Percentiles rank a stretch among this genome's conserved stretches.
These are phyloP conservation scores for Pluteus cervinus DNA, from an alignment of 768 basidiomycete species.

Conservation along the genomic window DNA sequence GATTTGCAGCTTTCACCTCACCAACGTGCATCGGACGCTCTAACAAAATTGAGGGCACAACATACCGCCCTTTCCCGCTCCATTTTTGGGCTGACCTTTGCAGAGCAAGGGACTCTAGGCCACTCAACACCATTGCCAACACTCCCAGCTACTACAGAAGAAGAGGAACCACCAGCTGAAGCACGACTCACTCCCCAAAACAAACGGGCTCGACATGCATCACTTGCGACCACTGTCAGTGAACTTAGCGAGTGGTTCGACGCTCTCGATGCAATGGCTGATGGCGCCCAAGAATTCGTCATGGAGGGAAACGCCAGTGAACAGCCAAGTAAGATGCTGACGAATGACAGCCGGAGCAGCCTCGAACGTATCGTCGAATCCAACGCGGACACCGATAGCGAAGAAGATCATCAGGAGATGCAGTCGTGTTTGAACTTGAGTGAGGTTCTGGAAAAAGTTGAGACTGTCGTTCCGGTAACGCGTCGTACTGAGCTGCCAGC, in stretches of 20 bases:
- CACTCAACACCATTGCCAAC: constrained; percentile 22
- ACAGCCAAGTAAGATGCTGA: constrained; percentile 30
- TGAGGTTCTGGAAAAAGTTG: constrained; percentile 9
- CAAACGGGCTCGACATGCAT: constrained; percentile 32
- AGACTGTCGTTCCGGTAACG: constrained; percentile 32
- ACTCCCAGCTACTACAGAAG: constrained; percentile 45
- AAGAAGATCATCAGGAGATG: constrained; percentile 30
- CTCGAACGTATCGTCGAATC: constrained; percentile 35
- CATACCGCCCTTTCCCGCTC: constrained; percentile 9
- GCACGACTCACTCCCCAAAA: not conserved
- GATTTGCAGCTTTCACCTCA: constrained; percentile 11
- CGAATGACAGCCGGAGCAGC: constrained; percentile 34
- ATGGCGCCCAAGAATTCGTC: constrained; percentile 67
- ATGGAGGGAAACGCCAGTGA: constrained; percentile 43
- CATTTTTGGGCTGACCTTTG: constrained; percentile 7
- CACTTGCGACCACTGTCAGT: constrained; percentile 41
- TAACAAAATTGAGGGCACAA: constrained; percentile 8
- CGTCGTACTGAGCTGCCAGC: constrained; percentile 58
- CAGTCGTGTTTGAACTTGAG: constrained; percentile 7
- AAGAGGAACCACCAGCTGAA: constrained; percentile 28
- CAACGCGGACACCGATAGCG: constrained; percentile 50
- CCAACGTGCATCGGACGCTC: constrained; percentile 6
- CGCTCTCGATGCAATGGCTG: constrained; percentile 47
- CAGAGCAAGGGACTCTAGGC: no score
- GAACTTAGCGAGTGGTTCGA: constrained; percentile 73